Conservation (phyloP, 768 basidiomycete genomes). For the Kwoniella dendrophila region DNA sequence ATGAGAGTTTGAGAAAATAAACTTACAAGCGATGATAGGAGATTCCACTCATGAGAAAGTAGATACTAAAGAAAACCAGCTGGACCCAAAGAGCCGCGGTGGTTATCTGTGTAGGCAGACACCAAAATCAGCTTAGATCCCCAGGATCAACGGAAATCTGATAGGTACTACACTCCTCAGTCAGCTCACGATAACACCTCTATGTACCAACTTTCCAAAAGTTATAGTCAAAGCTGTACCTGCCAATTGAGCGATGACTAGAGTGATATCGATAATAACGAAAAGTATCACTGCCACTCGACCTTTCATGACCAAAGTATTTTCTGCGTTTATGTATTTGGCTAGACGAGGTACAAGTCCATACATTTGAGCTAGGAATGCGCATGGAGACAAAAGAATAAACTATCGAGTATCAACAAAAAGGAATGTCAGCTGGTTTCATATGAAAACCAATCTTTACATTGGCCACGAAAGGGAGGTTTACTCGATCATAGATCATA, state of each 20-base stretch:
- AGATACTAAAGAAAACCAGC: conserved; percentile 60
- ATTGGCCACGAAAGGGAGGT: background rate
- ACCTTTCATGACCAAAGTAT: conserved; percentile 62
- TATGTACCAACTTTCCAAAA: conserved; percentile 8
- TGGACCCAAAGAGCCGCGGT: conserved; percentile 65
- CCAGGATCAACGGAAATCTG: background rate
- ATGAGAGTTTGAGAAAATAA: no score
- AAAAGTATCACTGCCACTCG: conserved; percentile 64
- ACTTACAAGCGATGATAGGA: conserved; percentile 61
- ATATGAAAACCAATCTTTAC: no score
- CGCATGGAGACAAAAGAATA: conserved; percentile 62
- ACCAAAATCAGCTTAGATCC: background rate
- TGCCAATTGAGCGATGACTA: conserved; percentile 67
- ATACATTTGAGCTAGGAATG: conserved; percentile 66
- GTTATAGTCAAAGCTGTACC: conserved; percentile 47
- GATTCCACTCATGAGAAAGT: conserved; percentile 60
- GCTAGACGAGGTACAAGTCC: conserved; percentile 68
- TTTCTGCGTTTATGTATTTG: conserved; percentile 59
- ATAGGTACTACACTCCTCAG: background rate
- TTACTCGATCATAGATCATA: no score
- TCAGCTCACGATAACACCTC: background rate
- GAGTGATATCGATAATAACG: conserved; percentile 66
- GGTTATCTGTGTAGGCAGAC: conserved; percentile 56
- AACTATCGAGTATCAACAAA: conserved; percentile 33
- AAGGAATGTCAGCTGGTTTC: no score